Percentiles rank a stretch among this genome's conserved stretches.
phyloP scores from a whole-genome alignment of 352 stramenopile genomes.

The Plasmopara viticola region DNA sequence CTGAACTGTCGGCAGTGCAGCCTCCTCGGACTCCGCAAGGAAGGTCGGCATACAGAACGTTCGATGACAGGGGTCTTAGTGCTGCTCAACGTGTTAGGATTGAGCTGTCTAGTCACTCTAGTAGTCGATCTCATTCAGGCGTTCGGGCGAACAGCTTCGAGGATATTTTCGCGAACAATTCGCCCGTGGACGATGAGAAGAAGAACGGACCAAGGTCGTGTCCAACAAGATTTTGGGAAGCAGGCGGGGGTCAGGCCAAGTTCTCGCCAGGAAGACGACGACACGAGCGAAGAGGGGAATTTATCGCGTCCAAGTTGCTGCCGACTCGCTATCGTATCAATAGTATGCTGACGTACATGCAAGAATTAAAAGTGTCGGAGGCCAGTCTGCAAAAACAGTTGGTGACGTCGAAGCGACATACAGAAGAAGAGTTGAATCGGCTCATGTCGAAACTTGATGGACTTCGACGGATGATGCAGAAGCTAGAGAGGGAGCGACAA shows the following conservation, averaged over 20 bases:
- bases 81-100: constrained; percentile 54
- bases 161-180: constrained; percentile 13
- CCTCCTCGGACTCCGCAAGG: constrained; percentile 43
- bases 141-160: constrained; percentile 25
- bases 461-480: constrained; percentile 15
- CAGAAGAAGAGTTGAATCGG: constrained; percentile 35
- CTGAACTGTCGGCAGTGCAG: constrained; percentile 10
- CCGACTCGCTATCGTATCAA: constrained; percentile 47
- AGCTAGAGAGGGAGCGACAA: constrained; percentile 17
- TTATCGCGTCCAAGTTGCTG: constrained; percentile 46
- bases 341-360: constrained; percentile 61
- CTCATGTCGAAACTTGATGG: constrained; percentile 21
- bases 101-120: constrained; percentile 26
- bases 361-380: constrained; percentile 57
- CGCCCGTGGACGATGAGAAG: constrained; percentile 24
- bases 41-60: constrained; percentile 21
- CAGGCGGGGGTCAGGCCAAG: constrained; percentile 8
- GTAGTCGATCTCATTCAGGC: constrained; percentile 20
- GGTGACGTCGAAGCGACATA: constrained; percentile 33
- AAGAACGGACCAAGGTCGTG: constrained; percentile 29
- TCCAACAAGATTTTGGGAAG: constrained; percentile 23
- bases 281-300: constrained; percentile 13
- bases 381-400: constrained; percentile 51
- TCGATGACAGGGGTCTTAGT: constrained; percentile 30
- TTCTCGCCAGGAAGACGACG: constrained; percentile 8